A percentile compares a stretch with the other conserved stretches of the same genome.
Evolutionary conservation across 257 asterid species (phyloP).

Genomic region (Fraxinus anomala): DNA sequence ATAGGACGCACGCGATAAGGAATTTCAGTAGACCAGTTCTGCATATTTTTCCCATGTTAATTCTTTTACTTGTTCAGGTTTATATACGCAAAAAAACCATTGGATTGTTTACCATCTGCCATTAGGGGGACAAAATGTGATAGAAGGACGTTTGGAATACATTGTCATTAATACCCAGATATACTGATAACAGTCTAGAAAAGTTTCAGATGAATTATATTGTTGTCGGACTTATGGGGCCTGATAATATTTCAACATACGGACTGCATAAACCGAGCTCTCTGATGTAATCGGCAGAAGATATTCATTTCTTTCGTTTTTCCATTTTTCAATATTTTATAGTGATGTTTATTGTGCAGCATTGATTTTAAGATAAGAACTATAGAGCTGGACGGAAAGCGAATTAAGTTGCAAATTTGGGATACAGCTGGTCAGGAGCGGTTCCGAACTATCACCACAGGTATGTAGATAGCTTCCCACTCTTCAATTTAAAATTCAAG

Average conservation of each 20-base stretch:
- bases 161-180: neutral
- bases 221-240: neutral
- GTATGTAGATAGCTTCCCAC: constrained; percentile 9
- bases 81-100: neutral
- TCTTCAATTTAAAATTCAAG: neutral
- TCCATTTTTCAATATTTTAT: neutral
- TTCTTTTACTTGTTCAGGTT: neutral
- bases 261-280: neutral
- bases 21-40: neutral
- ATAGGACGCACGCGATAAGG: neutral
- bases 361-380: constrained; percentile 13
- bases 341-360: neutral
- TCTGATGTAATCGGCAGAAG: neutral
- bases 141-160: neutral
- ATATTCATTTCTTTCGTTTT: neutral
- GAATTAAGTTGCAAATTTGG: constrained; percentile 28
- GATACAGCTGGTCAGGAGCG: constrained; percentile 29
- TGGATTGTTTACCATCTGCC: neutral
- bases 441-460: constrained; percentile 49
- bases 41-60: neutral
- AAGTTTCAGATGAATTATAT: neutral
- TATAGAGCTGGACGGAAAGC: constrained; percentile 17
- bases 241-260: neutral
- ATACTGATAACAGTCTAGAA: neutral
- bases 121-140: neutral